Evolutionary conservation across 1,139 yeast species (phyloP), one percentile per base, ranked within the genome.

Genomic region (Candida pseudoviswanathii): DNA sequence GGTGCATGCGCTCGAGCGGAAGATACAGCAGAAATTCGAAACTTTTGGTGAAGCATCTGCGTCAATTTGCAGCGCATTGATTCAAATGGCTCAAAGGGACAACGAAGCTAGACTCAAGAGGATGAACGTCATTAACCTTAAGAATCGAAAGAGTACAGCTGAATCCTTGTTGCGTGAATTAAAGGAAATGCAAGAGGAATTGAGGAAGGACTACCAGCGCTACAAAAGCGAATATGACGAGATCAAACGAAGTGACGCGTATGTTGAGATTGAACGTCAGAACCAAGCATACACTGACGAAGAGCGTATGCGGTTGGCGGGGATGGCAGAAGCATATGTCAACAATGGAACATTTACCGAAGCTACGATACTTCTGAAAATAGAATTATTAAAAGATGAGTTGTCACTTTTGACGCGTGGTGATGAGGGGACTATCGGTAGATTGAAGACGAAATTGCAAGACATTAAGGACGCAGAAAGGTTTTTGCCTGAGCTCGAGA

Each of bases 211-310:
- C 4, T 78, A 75, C 53, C 66, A 67, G 5, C 62, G 62, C 11
- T 80, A 82, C 6, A 73, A 78, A 49, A 57, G 62, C 24, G 67
- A 66, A 41, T 75, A 78, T 47, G 75, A 75, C 43, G 70, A 68
- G 48, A 66, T 73, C 49, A 78, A 72, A 52, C 70, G 75, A 43
- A 73, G 80, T 45, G 78, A 72, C 22, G 78, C 78, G 10, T 77
- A 75, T 11, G 64, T 65, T 43, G 66, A 65, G 43, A 72, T 83
- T 52, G 72, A 71, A 52, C 66, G 65, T 24, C 73, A 72, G 50
- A 74, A 78, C 31, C 61, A 61, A 8, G 53, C 60, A 1, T 79
- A 78, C 50, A 62, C 78, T 0, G 74, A 67, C 1, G 83, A 77
- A 37, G 76, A 75, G 29, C 73, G 77, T 45, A 68, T 59, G 5